Evolutionary conservation across 805 yeast genomes (phyloP).

Genomic region (Metschnikowia lunata): DNA sequence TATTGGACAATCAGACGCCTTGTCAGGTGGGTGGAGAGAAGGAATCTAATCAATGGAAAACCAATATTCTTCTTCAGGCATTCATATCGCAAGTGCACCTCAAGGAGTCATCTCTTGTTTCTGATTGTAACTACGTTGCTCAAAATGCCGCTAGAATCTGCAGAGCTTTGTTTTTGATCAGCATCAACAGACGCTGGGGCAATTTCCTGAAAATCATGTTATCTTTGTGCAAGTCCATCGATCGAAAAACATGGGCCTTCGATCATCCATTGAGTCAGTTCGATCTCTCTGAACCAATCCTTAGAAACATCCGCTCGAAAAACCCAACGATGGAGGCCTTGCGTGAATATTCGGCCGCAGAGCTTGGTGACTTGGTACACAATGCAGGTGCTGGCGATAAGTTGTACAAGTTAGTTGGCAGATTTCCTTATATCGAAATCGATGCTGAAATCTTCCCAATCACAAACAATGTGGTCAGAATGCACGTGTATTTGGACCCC

Average conservation of each 20-base stretch:
- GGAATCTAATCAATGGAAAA: conserved; percentile 78
- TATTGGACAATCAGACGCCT: conserved; percentile 57
- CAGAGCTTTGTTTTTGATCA: conserved; percentile 83
- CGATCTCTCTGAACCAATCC: conserved; percentile 64
- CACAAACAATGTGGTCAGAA: conserved; percentile 78
- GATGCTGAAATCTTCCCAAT: conserved; percentile 86
- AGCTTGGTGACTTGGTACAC: conserved; percentile 87
- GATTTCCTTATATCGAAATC: conserved; percentile 72
- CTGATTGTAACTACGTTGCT: conserved; percentile 91
- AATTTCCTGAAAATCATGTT: conserved; percentile 66
- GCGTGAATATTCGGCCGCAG: conserved; percentile 67
- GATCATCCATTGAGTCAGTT: conserved; percentile 89
- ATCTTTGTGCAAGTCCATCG: conserved; percentile 81
- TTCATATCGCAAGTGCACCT: conserved; percentile 73
- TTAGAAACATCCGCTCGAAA: conserved; percentile 57
- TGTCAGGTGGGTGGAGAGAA: conserved; percentile 80
- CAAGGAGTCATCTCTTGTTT: conserved; percentile 73
- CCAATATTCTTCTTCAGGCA: conserved; percentile 83
- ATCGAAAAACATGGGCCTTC: conserved; percentile 80
- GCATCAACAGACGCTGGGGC: conserved; percentile 92
- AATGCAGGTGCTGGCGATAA: conserved; percentile 68
- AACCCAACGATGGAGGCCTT: conserved; percentile 67
- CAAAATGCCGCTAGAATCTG: conserved; percentile 93
- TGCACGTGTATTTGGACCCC: conserved; percentile 65
- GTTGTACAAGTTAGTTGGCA: conserved; percentile 54